Evolutionary conservation across 1,284 basidiomycete species (phyloP).

Genomic region (Fomitopsis palustris): DNA sequence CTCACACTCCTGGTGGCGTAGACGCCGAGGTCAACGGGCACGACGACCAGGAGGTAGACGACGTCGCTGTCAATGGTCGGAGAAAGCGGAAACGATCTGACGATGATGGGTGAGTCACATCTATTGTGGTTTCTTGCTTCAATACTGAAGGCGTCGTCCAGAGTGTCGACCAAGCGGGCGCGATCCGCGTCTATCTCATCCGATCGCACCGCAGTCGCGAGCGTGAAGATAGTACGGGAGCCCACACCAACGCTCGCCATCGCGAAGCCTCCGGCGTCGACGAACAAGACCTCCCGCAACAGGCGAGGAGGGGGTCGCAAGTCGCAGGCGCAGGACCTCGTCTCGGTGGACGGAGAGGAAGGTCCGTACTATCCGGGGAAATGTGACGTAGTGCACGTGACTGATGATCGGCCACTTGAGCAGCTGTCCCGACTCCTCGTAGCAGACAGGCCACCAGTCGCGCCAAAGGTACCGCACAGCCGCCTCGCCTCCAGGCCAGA

Average conservation of each 20-base stretch:
- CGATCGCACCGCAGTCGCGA: slow-evolving; percentile 43
- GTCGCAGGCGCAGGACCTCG: slow-evolving; percentile 33
- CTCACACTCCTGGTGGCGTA: slow-evolving; percentile 16
- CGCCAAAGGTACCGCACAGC: slow-evolving; percentile 33
- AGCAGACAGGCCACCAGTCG: slow-evolving; percentile 44
- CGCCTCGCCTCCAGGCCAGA: slow-evolving; percentile 19
- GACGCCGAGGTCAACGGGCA: slow-evolving; percentile 21
- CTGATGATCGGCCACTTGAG: slow-evolving; percentile 19
- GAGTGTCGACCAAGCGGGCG: slow-evolving; percentile 60
- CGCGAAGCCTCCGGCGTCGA: slow-evolving; percentile 25
- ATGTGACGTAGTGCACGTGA: slow-evolving; percentile 38
- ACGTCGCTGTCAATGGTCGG: slow-evolving; percentile 39
- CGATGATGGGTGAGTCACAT: slow-evolving; percentile 58
- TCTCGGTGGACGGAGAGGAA: slow-evolving; percentile 57
- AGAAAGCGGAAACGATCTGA: slow-evolving; percentile 75
- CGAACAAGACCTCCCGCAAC: slow-evolving; percentile 34
- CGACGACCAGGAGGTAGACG: slow-evolving; percentile 42
- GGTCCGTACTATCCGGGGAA: slow-evolving; percentile 38
- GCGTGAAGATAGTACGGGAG: slow-evolving; percentile 34
- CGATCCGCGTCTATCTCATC: slow-evolving; percentile 68
- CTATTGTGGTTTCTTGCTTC: slow-evolving; percentile 7
- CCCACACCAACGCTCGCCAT: slow-evolving; percentile 38
- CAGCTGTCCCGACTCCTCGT: slow-evolving; percentile 25
- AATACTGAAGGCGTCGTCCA: slow-evolving; percentile 26
- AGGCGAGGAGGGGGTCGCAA: slow-evolving; percentile 47